A percentile compares a stretch with the other conserved stretches of the same genome.
These are phyloP conservation scores for Suillus cothurnatus DNA, from an alignment of 768 basidiomycete genomes.

Conservation along the genomic window DNA sequence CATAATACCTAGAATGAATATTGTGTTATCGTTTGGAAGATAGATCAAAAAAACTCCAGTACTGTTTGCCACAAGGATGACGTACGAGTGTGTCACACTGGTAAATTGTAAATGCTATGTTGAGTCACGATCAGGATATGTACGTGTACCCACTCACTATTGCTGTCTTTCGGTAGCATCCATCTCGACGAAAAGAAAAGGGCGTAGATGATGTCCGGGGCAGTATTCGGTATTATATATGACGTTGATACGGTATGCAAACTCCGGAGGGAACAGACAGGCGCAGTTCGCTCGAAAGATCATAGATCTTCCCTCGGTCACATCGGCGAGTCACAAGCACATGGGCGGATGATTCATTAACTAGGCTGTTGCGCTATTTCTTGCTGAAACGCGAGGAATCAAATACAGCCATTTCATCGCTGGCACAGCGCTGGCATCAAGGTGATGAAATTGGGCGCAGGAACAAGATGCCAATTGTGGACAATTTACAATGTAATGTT, in stretches of 20 bases:
- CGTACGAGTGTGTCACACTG: constrained; percentile 6
- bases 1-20: constrained; percentile 24
- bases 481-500: neutral
- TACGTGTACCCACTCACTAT: neutral
- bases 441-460: neutral
- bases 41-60: neutral
- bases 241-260: neutral
- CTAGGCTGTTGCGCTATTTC: neutral
- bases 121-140: neutral
- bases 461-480: neutral
- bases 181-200: neutral
- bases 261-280: neutral
- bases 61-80: constrained; percentile 10
- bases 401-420: neutral
- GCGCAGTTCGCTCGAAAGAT: neutral
- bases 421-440: neutral
- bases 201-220: neutral
- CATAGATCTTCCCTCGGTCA: neutral
- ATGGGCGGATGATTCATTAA: neutral
- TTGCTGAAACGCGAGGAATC: neutral
- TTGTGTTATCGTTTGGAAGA: neutral
- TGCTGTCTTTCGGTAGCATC: neutral
- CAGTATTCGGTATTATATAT: neutral
- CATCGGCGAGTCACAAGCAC: neutral
- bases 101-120: neutral